A percentile compares a stretch with the other conserved stretches of the same genome.
Evolutionary conservation across 177 flowering plant species (phyloP).

Genomic region (Vitis hybrid): DNA sequence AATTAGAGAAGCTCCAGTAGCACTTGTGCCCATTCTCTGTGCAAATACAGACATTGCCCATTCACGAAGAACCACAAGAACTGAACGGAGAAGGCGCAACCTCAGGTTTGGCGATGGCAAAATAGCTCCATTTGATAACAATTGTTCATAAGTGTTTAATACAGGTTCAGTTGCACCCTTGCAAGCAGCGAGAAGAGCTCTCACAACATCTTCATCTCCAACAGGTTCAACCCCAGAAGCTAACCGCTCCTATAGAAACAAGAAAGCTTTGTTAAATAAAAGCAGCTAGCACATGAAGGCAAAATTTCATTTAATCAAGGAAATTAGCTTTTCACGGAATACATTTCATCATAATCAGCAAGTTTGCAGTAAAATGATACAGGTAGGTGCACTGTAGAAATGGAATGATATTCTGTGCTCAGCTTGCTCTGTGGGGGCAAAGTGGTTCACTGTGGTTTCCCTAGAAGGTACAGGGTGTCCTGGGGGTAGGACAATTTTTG

Average conservation of each 20-base stretch:
- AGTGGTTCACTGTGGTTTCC: too few species aligned
- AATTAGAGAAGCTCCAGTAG: conserved; percentile 71
- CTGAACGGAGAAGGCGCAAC: conserved; percentile 80
- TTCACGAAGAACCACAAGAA: conserved; percentile 81
- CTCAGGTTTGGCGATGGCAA: conserved; percentile 73
- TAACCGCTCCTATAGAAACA: conserved; percentile 64
- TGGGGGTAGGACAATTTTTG: too few species aligned
- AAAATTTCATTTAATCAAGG: neutral
- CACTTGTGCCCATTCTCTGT: conserved; percentile 75
- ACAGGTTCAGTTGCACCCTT: conserved; percentile 90
- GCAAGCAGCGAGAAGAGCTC: conserved; percentile 93
- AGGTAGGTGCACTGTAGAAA: too few species aligned
- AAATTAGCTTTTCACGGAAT: neutral
- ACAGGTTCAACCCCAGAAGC: conserved; percentile 70
- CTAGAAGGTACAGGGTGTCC: too few species aligned
- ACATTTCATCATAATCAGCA: too few species aligned
- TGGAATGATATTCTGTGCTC: too few species aligned
- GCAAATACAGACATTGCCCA: conserved; percentile 87
- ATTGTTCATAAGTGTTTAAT: conserved; percentile 73
- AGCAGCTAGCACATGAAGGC: neutral
- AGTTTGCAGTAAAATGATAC: neutral
- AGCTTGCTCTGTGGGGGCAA: too few species aligned
- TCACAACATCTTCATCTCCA: conserved; percentile 91
- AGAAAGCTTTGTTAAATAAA: too few species aligned
- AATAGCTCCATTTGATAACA: conserved; percentile 79